Percentiles rank a stretch among this genome's conserved stretches.
Conservation (phyloP, 805 yeast species). For the Barnettozyma vustinii region DNA sequence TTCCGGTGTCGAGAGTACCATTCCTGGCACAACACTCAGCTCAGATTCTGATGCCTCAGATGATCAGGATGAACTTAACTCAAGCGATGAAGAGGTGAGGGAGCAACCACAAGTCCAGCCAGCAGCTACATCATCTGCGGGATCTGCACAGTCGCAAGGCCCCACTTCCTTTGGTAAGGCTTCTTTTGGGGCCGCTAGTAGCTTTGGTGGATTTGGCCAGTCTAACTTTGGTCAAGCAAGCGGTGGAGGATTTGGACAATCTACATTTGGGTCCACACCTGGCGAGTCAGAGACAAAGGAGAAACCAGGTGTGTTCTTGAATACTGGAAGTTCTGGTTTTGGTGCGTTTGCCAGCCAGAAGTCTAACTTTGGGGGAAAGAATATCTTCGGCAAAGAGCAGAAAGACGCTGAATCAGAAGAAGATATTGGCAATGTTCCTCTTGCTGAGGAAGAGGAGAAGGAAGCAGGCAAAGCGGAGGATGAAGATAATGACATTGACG, state of each 20-base stretch:
- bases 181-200: background rate
- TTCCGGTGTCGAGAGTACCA: background rate
- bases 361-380: conserved; percentile 9
- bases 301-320: background rate
- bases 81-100: conserved; percentile 5
- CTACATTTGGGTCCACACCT: conserved; percentile 1
- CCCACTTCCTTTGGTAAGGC: conserved; percentile 1
- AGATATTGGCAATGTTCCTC: background rate
- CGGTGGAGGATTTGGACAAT: background rate
- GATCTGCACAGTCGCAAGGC: background rate
- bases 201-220: conserved; percentile 1
- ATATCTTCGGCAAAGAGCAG: conserved; percentile 10
- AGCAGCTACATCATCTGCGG: background rate
- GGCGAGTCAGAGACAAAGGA: background rate
- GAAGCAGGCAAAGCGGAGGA: conserved; percentile 2
- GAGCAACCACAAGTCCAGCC: background rate
- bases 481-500: background rate
- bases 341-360: conserved; percentile 15
- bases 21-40: background rate
- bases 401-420: background rate
- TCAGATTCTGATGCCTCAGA: conserved; percentile 7
- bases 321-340: conserved; percentile 11
- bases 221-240: background rate
- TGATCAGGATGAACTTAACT: conserved; percentile 4
- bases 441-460: conserved; percentile 1